Evolutionary conservation across 352 stramenopile species (phyloP), one percentile per base, ranked within the genome.

Genomic region (Globisporangium abappressorium): DNA sequence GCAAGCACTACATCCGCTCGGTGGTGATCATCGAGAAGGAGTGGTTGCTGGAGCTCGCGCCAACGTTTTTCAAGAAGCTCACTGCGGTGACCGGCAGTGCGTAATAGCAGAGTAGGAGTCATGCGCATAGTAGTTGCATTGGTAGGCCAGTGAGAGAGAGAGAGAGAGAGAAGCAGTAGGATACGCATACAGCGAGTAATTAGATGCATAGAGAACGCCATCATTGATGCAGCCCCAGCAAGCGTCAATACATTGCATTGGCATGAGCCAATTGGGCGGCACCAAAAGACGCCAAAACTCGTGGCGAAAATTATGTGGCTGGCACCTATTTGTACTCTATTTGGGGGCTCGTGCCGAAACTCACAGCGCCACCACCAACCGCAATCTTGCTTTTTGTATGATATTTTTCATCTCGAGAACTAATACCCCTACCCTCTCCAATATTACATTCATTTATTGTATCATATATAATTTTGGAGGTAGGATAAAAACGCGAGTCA

Each of bases 1-100:
- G 87, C 72, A 96, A 95, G 65, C 89, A 97, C 70, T 97, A 97
- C 76, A 93, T 97, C 68, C 87, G 90, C 9, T 91, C 85, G 5
- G 86, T 97, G 9, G 70, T 96, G 30, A 76, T 94, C 26, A 94
- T 97, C 62, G 89, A 97, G 63, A 93, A 96, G 61, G 84, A 95
- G 38, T 97, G 91, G 91, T 80, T 97, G 9, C 54, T 95, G 15
- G 88, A 97, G 65, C 62, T 93, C 43, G 87, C 90, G 1, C 90
- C 91, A 18, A 78, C 79, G 7, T 95, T 96, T 54, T 97, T 97
- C 65, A 85, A 82, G 59, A 86, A 89, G 69, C 80, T 88, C 65
- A 77, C 70, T 22, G 41, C 57, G 14, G 64, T 65, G 3, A n/a
- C 41, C 1, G 62, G 68, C 20, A 68, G 68, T 43, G 66, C 51